phyloP scores from a whole-genome alignment of 2,329 filamentous ascomycete genomes.

The Pyrenochaeta sp. region DNA sequence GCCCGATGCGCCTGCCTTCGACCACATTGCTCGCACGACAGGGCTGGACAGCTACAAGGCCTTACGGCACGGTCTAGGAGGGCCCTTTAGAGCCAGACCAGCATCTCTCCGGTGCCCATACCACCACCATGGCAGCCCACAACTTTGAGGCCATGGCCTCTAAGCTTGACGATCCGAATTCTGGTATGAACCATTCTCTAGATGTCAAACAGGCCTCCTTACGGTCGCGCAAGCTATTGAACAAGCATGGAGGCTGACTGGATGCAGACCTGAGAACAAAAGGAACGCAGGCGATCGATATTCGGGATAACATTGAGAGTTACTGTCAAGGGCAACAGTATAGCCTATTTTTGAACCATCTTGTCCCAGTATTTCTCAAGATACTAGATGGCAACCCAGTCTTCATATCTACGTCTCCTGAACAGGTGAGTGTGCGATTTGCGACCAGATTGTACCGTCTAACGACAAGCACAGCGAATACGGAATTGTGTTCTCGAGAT shows the following conservation, averaged over 20 bases:
- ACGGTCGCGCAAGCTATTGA: constrained; percentile 4
- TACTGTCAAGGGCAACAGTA: constrained; percentile 84
- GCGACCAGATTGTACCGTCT: constrained; percentile 13
- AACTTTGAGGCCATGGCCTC: constrained; percentile 58
- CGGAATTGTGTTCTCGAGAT: constrained; percentile 95
- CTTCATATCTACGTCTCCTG: constrained; percentile 87
- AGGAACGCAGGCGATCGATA: constrained; percentile 80
- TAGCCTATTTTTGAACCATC: constrained; percentile 79
- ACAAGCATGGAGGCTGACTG: constrained; percentile 24
- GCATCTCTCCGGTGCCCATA: constrained; percentile 36
- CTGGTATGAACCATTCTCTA: constrained; percentile 35
- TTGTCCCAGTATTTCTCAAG: constrained; percentile 88
- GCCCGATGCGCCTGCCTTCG: constrained; percentile 36
- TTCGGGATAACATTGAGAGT: constrained; percentile 91
- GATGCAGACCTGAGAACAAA: constrained; percentile 79
- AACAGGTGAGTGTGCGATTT: constrained; percentile 72
- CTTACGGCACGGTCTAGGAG: constrained; percentile 11
- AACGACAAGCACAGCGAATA: constrained; percentile 69
- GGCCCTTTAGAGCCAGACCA: constrained; percentile 17
- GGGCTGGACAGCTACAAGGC: constrained; percentile 18
- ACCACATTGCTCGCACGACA: constrained; percentile 19
- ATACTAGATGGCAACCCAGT: constrained; percentile 86
- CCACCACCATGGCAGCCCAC: constrained; percentile 47
- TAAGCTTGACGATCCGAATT: constrained; percentile 56
- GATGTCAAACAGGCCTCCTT: not conserved